phyloP scores from a whole-genome alignment of 2,329 filamentous ascomycete genomes.

The Colletotrichum zoysiae region DNA sequence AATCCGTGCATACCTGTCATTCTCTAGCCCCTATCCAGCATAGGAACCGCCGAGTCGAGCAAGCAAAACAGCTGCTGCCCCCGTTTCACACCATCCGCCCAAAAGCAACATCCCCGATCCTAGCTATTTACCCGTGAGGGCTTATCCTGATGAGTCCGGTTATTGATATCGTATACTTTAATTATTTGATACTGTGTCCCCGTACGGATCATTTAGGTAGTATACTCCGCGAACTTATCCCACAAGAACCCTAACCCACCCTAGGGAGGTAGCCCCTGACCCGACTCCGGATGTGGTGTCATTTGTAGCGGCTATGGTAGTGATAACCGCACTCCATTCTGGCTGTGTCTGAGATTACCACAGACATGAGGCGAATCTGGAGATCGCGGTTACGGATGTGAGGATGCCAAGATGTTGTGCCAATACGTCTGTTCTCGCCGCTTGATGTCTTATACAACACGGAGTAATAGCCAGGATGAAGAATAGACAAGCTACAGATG shows the following conservation, averaged over 20 bases:
- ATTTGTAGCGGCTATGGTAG: no score
- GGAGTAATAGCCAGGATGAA: neutral
- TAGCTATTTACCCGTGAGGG: neutral
- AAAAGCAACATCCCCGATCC: neutral
- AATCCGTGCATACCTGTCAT: neutral
- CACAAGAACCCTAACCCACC: no score
- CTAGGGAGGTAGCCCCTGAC: no score
- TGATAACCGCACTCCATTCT: neutral
- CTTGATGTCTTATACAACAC: neutral
- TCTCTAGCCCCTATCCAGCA: neutral
- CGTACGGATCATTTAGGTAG: no score
- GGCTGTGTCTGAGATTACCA: neutral
- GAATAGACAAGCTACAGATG: neutral
- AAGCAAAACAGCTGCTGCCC: neutral
- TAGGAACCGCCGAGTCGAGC: slow-evolving; percentile 3
- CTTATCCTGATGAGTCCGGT: no score
- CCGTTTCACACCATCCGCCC: slow-evolving; percentile 4
- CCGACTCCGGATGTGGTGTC: no score
- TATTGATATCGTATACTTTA: no score
- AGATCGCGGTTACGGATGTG: slow-evolving; percentile 4
- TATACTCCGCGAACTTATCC: no score
- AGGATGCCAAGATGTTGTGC: neutral
- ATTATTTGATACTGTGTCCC: no score
- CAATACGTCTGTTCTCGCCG: neutral
- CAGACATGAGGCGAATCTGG: neutral